Evolutionary conservation across 1,284 basidiomycete species (phyloP), one percentile per base, ranked within the genome.

Genomic region (Irpex sp.): DNA sequence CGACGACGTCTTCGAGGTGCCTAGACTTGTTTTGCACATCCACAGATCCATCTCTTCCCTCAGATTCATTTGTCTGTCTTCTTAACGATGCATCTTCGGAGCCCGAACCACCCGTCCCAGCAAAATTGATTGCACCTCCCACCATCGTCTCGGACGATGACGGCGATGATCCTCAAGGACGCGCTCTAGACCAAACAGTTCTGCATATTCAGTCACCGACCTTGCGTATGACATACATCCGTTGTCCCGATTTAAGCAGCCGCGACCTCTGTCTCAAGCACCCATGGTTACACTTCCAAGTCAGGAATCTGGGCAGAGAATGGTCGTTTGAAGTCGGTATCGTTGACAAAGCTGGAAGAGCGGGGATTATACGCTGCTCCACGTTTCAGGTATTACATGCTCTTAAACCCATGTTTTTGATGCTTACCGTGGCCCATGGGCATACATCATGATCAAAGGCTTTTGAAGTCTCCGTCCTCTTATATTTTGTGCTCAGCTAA

Each of bases 151-250:
- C 67, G n/a, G 57, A 58, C 1, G 62, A 62, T 52, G 68, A 67
- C 51, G 65, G 71, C 35, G 66, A 69, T 64, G 71, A 66, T 21
- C 58, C 56, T 18, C 68, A 70, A 61, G 80, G 81, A 28, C 77
- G 82, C 67, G 60, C 75, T 63, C 71, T 86, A n/a, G 69, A 80
- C 69, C 87, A 90, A 67, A 84, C 83, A 0, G 91, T 93, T 0
- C 77, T 94, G n/a, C 92, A 94, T 67, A 82, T 94, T 52, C 92
- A 94, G 68, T 91, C 90, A 3, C 90, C 91, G 7, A 84, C 84
- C 1, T 71, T 91, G 36, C 78, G 75, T 37, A 83, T 78, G 37
- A 91, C 91, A 0, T 94, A 81, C 68, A 85, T 94, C 57, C 84
- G 83, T 23, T 86, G 80, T 71, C 91, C 82, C 51, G 78, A 78